Conservation (phyloP, 78 protist species). For the Protostelium mycophagum region DNA sequence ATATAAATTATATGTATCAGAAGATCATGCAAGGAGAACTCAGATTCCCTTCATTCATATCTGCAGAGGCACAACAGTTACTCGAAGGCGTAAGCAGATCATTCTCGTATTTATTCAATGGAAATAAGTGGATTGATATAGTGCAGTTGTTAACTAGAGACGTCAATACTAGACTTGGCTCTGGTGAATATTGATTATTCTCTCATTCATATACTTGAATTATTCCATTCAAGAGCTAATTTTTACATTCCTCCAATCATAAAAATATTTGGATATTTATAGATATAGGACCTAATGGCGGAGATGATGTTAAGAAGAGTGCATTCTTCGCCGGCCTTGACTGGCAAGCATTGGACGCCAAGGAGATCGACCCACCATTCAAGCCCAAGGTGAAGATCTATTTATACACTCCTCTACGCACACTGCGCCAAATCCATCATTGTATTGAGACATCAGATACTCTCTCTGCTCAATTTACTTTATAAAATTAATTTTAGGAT, state of each 20-base stretch:
- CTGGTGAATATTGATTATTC: too few species aligned
- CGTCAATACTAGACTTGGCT: slow-evolving; percentile 49
- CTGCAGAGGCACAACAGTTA: slow-evolving; percentile 44
- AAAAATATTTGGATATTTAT: not conserved
- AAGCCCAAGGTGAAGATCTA: slow-evolving; percentile 66
- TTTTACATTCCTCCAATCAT: not conserved
- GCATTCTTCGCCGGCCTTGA: slow-evolving; percentile 65
- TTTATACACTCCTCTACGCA: too few species aligned
- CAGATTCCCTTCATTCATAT: slow-evolving; percentile 52
- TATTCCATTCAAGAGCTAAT: not conserved
- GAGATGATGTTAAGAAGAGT: slow-evolving; percentile 50
- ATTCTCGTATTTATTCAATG: not conserved
- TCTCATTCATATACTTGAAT: not conserved
- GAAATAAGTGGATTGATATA: not conserved
- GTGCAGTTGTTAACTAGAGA: slow-evolving; percentile 44
- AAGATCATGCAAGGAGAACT: slow-evolving; percentile 68
- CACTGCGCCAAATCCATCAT: too few species aligned
- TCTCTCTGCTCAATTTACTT: too few species aligned
- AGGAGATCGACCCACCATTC: slow-evolving; percentile 66
- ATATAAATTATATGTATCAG: slow-evolving; percentile 63
- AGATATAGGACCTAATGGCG: slow-evolving; percentile 24
- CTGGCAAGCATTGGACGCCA: slow-evolving; percentile 61
- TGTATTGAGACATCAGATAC: too few species aligned
- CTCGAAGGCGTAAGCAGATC: slow-evolving; percentile 34
- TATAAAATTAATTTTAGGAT: too few species aligned